These are phyloP conservation scores for Dichomitus squalens DNA, from an alignment of 1,284 basidiomycete genomes.

Conservation along the genomic window DNA sequence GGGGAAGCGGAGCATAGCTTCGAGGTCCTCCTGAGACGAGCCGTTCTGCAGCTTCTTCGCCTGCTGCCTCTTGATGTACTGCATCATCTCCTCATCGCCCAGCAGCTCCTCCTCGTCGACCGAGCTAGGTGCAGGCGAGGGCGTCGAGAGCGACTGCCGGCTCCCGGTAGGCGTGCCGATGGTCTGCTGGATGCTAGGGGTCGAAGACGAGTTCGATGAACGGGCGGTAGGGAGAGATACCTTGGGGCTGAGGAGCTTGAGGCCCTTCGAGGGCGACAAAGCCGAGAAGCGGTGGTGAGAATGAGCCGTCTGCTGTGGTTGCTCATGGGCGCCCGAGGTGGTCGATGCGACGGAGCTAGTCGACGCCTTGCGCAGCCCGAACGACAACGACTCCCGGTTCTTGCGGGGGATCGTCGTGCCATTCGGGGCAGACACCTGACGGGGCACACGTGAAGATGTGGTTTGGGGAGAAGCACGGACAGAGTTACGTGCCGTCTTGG, in stretches of 20 bases:
- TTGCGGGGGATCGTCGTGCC: constrained; percentile 57
- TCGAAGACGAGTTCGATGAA: constrained; percentile 50
- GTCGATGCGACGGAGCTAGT: constrained; percentile 73
- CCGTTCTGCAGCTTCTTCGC: constrained; percentile 87
- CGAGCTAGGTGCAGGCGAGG: constrained; percentile 73
- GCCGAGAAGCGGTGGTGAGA: constrained; percentile 72
- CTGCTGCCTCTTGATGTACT: constrained; percentile 90
- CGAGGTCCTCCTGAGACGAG: constrained; percentile 83
- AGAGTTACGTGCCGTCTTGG: constrained; percentile 42
- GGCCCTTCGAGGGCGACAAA: constrained; percentile 78
- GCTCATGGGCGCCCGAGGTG: constrained; percentile 47
- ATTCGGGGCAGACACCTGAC: constrained; percentile 60
- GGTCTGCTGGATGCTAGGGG: constrained; percentile 54
- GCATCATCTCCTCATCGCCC: constrained; percentile 97
- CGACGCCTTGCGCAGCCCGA: constrained; percentile 77
- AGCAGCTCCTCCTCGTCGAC: constrained; percentile 89
- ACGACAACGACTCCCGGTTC: constrained; percentile 76
- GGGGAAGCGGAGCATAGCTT: constrained; percentile 91
- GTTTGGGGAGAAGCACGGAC: constrained; percentile 59
- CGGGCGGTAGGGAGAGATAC: constrained; percentile 62
- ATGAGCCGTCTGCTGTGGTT: constrained; percentile 26
- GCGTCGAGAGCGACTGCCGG: constrained; percentile 76
- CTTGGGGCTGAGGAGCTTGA: constrained; percentile 80
- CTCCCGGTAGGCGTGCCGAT: constrained; percentile 71
- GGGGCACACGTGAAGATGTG: constrained; percentile 55